Conservation (phyloP, 495 filamentous ascomycete species). For the Hypoxylon fragiforme region DNA sequence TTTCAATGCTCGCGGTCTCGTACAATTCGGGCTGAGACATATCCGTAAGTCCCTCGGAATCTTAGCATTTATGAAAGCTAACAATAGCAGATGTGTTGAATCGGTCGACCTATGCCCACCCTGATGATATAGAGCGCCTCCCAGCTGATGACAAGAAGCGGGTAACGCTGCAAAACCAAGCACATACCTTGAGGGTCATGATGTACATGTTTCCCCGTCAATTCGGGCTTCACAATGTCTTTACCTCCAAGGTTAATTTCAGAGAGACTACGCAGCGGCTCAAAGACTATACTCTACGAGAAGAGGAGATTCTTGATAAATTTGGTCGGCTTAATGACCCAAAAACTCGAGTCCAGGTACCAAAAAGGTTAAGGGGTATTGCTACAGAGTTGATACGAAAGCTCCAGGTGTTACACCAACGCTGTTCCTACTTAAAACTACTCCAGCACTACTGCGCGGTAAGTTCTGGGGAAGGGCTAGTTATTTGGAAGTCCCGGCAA, state of each 20-base stretch:
- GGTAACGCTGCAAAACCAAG: constrained; percentile 39
- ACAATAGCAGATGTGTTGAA: constrained; percentile 75
- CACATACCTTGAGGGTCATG: constrained; percentile 71
- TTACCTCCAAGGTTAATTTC: constrained; percentile 66
- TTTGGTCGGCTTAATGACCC: constrained; percentile 32
- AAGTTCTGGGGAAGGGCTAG: constrained; percentile 17
- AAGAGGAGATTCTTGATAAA: constrained; percentile 70
- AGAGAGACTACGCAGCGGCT: constrained; percentile 68
- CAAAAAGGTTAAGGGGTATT: constrained; percentile 74
- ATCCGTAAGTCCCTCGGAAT: constrained; percentile 65
- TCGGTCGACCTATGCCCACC: constrained; percentile 58
- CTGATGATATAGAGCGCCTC: constrained; percentile 5
- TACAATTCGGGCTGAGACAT: constrained; percentile 74
- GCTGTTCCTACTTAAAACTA: constrained; percentile 77
- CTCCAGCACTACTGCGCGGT: constrained; percentile 81
- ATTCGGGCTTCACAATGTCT: constrained; percentile 90
- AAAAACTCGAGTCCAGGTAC: constrained; percentile 51
- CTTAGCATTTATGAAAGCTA: constrained; percentile 2
- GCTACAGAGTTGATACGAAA: constrained; percentile 61
- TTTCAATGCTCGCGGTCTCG: constrained; percentile 65
- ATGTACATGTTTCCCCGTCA: constrained; percentile 94
- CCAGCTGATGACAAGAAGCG: constrained; percentile 1
- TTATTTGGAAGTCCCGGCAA: neutral
- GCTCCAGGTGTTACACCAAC: constrained; percentile 68
- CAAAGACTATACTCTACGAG: constrained; percentile 81